A percentile compares a stretch with the other conserved stretches of the same genome.
Conservation (phyloP, 73 alveolate genomes). For the Blepharisma stoltei region DNA sequence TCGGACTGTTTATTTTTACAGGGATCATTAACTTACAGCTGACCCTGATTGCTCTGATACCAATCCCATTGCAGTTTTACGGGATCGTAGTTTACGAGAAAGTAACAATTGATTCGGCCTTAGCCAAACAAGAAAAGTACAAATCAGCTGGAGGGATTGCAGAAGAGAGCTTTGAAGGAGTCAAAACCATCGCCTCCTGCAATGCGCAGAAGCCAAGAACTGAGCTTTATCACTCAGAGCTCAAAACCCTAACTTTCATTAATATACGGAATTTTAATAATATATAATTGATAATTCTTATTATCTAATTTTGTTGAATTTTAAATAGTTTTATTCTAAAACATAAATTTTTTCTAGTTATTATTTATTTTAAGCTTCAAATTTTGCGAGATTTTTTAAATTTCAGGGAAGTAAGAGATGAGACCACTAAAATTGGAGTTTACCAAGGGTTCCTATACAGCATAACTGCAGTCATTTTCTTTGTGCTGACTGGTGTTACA, state of each 20-base stretch:
- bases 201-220: neutral
- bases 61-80: neutral
- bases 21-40: neutral
- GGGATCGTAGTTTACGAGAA: neutral
- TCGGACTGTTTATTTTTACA: neutral
- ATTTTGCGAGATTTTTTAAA: too few species aligned
- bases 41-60: neutral
- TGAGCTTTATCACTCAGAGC: neutral
- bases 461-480: too few species aligned
- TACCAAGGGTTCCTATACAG: too few species aligned
- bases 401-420: too few species aligned
- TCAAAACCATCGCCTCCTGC: neutral
- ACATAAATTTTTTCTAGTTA: too few species aligned
- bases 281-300: too few species aligned
- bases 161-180: neutral
- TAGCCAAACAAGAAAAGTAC: neutral
- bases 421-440: too few species aligned
- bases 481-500: too few species aligned
- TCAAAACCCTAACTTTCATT: neutral
- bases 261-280: too few species aligned
- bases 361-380: too few species aligned
- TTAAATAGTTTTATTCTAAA: too few species aligned
- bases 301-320: too few species aligned
- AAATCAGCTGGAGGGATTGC: neutral
- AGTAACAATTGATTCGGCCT: neutral